Evolutionary conservation across 140 eudicot genomes (phyloP).

Genomic region (Senecio squalidus): DNA sequence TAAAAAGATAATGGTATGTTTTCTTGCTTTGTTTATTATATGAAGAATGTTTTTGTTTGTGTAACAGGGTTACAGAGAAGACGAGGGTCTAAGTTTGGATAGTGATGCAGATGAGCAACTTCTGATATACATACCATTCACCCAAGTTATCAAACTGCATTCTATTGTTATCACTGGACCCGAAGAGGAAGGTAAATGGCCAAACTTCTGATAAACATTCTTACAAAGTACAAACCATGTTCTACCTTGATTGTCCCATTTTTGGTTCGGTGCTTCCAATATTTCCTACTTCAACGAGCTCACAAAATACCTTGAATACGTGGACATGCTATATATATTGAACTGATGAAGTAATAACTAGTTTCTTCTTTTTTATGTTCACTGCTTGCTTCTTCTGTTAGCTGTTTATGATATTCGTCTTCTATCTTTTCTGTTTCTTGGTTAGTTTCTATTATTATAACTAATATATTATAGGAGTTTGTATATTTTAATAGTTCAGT

Average conservation of each 20-base stretch:
- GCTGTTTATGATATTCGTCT: neutral
- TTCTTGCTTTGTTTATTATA: no score
- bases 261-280: neutral
- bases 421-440: neutral
- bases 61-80: constrained; percentile 91
- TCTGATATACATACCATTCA: constrained; percentile 81
- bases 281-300: neutral
- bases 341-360: no score
- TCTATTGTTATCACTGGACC: constrained; percentile 77
- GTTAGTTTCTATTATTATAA: no score
- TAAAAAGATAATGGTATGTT: no score
- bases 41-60: constrained; percentile 9
- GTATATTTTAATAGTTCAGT: neutral
- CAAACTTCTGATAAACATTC: neutral
- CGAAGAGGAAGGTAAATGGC: constrained; percentile 66
- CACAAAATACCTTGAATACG: neutral
- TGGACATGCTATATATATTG: no score
- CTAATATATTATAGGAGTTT: no score
- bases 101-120: constrained; percentile 99
- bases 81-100: constrained; percentile 80
- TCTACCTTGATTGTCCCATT: neutral
- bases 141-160: constrained; percentile 82
- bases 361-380: neutral
- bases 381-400: neutral
- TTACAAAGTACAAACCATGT: neutral